Evolutionary conservation across 331 rosid species (phyloP), one percentile per base, ranked within the genome.

Genomic region (Arachis monticola): DNA sequence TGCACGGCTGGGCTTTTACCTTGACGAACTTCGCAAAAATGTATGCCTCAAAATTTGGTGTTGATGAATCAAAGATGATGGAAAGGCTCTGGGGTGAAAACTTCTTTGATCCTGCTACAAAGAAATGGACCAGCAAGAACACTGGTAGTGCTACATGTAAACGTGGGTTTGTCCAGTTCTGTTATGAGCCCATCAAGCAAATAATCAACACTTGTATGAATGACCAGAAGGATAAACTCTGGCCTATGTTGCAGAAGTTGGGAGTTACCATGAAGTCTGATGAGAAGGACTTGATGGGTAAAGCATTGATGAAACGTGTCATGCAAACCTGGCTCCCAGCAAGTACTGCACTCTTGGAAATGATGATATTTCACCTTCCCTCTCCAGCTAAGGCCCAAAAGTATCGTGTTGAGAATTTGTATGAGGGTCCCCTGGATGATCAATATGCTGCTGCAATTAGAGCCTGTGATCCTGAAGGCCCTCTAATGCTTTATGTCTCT

Each of bases 1-100:
- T 92, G 91, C 97, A 92, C 22, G 96, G 96, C 10, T 89, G 96
- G 96, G 88, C 91, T 1, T 89, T 92, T 44, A 92, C 96, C 3
- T 69, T 92, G 13, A 83, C 90, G 52, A 86, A 85, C 84, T 92
- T 92, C 38, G 93, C 96, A 0, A 88, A 86, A 68, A 88, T 89
- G 92, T 92, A 92, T 79, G 96, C 97, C 4, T 88, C 93, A 2
- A 92, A 89, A 58, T 92, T 92, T 67, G 90, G 88, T 50, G 93
- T 88, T 40, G 97, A 89, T 5, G 93, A 92, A 76, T 58, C 86
- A 6, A 89, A 89, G 85, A 92, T 92, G 96, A 92, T 87, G 93
- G 88, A 80, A 44, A 77, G 92, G 67, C 90, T 92, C 27, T 92
- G 96, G 97, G 97, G 96, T 55, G 96, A 90, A 76, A 92, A 88